phyloP scores from a whole-genome alignment of 176 grass and related monocot genomes.

The Dendrocalamus sinicus region DNA sequence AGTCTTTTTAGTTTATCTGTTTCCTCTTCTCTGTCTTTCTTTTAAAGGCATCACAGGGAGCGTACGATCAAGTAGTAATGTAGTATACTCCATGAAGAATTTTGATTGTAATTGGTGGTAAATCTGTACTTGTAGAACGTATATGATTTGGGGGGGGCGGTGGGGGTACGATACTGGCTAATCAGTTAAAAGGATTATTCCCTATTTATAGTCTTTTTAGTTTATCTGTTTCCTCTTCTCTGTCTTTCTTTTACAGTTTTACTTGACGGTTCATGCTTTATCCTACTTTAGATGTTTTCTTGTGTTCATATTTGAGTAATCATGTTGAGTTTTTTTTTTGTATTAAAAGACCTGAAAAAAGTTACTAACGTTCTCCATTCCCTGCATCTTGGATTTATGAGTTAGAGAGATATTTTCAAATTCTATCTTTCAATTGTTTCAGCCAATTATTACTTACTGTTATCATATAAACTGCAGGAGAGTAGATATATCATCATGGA shows the following conservation, averaged over 20 bases:
- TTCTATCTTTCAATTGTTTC: not conserved
- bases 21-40: not conserved
- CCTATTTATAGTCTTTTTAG: not conserved
- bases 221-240: not conserved
- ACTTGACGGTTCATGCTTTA: not conserved
- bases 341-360: not conserved
- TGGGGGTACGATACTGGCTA: not conserved
- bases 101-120: not conserved
- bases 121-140: not conserved
- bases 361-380: not conserved
- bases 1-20: not conserved
- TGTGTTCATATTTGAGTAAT: not conserved
- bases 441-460: constrained; percentile 2
- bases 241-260: not conserved
- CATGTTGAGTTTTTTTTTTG: not conserved
- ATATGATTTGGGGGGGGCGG: not conserved
- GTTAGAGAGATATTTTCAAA: not conserved
- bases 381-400: not conserved
- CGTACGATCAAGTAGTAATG: not conserved
- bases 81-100: not conserved
- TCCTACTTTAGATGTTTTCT: not conserved
- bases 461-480: constrained; percentile 65
- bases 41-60: not conserved
- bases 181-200: not conserved
- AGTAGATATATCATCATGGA: constrained; percentile 94